Base-by-base conservation (phyloP, 805 yeast genomes). In the Danielia reshetovae region DNA sequence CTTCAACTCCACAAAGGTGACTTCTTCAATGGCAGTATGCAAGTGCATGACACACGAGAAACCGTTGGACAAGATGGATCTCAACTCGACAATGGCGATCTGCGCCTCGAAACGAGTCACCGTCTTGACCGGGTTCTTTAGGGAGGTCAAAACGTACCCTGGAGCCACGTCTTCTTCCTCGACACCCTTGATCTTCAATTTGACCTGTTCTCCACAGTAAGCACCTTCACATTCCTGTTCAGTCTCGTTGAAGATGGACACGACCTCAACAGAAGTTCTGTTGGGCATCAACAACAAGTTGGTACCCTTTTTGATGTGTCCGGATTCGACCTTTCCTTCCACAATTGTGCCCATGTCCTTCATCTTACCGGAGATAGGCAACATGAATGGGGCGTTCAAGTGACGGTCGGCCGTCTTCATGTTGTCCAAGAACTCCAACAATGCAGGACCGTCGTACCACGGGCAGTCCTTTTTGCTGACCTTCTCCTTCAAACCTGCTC, bases 21-120 rank as follows among this genome's bases (percentile, higher is more conserved):
- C 96, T 65, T 93, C 99, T 68, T 93, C 97, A 50, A 90, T 88
- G 36, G 97, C 97, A 32, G 97, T 87, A 70, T 93, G 98, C 51
- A 93, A 83, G 58, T 93, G 98, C 96, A 93, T 90, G 36, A 93
- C 97, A 75, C 97, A 93, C 10, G 96, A 80, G 72, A 80, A 93
- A 38, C 99, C 99, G 33, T 94, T 80, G 4, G 98, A 85, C 55
- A 93, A 72, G 55, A 93, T 93, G 13, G 96, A 84, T 68, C 85
- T 88, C 63, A 93, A 78, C 68, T 93, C 99, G 39, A 93, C 96
- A 65, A 93, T 85, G 36, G 97, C 97, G 46, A 93, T 77, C 65
- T 90, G 96, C 5, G 97, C 97, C 68, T 87, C 96, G 57, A 93
- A 93, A 49, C 74, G 77, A 16, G 94, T 83, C 29, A 85, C 94